Evolutionary conservation across 495 filamentous ascomycete species (phyloP).

Genomic region (Bryoglossum gracile): DNA sequence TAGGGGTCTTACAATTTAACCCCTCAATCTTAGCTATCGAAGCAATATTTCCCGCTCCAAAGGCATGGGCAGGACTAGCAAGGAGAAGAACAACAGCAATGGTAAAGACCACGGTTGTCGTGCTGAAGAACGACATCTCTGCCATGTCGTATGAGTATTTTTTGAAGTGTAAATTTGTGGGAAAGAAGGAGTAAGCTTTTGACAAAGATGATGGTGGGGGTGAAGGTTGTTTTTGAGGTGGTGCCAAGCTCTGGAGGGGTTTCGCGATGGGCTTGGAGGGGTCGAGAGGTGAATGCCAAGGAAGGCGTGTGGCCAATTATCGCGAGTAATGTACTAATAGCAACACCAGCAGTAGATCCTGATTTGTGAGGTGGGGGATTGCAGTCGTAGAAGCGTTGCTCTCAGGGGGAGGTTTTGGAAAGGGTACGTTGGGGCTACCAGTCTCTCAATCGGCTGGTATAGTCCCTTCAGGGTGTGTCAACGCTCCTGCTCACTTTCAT

Average conservation of each 20-base stretch:
- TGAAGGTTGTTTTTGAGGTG: background rate
- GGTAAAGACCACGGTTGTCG: slow-evolving; percentile 30
- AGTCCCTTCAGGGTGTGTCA: too few species aligned
- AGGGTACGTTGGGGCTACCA: too few species aligned
- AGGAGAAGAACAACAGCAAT: slow-evolving; percentile 51
- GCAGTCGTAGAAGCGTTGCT: too few species aligned
- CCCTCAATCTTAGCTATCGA: slow-evolving; percentile 73
- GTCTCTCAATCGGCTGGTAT: too few species aligned
- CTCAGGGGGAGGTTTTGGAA: too few species aligned
- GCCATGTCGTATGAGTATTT: slow-evolving; percentile 20
- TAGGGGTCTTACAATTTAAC: slow-evolving; percentile 52
- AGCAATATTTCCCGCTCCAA: slow-evolving; percentile 54
- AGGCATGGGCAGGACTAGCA: slow-evolving; percentile 61
- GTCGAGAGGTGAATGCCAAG: background rate
- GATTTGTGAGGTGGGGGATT: too few species aligned
- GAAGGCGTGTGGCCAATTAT: too few species aligned
- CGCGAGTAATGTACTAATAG: too few species aligned
- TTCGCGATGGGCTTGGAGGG: background rate
- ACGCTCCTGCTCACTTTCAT: too few species aligned
- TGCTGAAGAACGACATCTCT: slow-evolving; percentile 26
- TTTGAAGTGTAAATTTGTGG: background rate
- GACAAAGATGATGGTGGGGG: background rate
- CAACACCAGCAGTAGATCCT: too few species aligned
- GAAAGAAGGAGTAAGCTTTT: background rate
- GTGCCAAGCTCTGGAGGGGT: slow-evolving; percentile 2